A percentile compares a stretch with the other conserved stretches of the same genome.
Evolutionary conservation across 1,284 basidiomycete species (phyloP).

Genomic region (Pseudozyma thailandica): DNA sequence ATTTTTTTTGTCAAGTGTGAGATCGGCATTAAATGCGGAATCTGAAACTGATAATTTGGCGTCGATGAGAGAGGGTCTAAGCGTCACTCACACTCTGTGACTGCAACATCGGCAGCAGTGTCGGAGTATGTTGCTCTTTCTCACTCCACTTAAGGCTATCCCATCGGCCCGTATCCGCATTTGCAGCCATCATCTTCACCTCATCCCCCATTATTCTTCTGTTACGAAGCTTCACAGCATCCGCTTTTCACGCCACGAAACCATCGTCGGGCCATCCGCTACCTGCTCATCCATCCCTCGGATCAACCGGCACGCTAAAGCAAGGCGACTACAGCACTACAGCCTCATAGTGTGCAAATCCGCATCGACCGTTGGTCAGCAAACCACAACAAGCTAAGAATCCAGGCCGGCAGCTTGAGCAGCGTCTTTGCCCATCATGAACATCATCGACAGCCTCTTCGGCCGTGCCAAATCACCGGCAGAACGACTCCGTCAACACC

Average conservation of each 20-base stretch:
- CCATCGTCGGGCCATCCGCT: slow-evolving; percentile 10
- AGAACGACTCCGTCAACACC: slow-evolving; percentile 93
- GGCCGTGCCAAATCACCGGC: slow-evolving; percentile 93
- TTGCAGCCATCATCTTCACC: slow-evolving; percentile 4
- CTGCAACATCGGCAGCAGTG: slow-evolving; percentile 5
- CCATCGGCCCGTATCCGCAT: slow-evolving; percentile 3
- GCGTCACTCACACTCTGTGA: slow-evolving; percentile 8
- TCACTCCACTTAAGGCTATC: slow-evolving; percentile 7
- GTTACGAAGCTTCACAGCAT: background rate
- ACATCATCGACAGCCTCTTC: slow-evolving; percentile 72
- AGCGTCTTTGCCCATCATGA: slow-evolving; percentile 16
- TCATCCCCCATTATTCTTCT: background rate
- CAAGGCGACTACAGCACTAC: background rate
- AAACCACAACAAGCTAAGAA: no score
- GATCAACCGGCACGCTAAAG: background rate
- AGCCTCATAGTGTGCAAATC: background rate
- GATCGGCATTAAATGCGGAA: no score
- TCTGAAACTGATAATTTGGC: background rate
- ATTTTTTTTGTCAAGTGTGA: no score
- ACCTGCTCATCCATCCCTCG: no score
- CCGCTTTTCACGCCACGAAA: background rate
- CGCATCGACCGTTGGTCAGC: background rate
- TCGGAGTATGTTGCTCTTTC: slow-evolving; percentile 20
- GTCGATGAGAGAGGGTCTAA: slow-evolving; percentile 2
- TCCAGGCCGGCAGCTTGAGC: no score